phyloP scores from a whole-genome alignment of 2,329 filamentous ascomycete genomes.

The Paracoccidioides lutzii region DNA sequence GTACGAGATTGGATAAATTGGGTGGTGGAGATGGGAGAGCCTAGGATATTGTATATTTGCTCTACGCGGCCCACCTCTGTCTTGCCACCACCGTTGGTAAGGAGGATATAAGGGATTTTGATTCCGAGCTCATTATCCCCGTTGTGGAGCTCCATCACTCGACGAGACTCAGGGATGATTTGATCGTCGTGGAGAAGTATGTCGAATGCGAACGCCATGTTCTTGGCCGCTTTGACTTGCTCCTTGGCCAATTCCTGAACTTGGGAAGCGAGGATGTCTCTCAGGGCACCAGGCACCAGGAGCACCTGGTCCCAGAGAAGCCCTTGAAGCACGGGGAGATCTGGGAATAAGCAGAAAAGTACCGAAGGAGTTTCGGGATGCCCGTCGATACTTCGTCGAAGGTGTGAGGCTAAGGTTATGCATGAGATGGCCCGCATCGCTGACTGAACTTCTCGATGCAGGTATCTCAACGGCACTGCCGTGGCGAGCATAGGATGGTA shows the following conservation, averaged over 20 bases:
- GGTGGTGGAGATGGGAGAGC: constrained; percentile 52
- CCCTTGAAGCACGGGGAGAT: constrained; percentile 54
- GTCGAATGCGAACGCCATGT: constrained; percentile 67
- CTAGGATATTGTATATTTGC: constrained; percentile 54
- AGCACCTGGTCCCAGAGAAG: constrained; percentile 49
- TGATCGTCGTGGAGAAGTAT: constrained; percentile 60
- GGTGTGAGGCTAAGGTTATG: constrained; percentile 57
- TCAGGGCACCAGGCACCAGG: constrained; percentile 47
- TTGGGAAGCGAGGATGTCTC: constrained; percentile 56
- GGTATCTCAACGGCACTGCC: constrained; percentile 54
- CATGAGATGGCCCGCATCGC: constrained; percentile 57
- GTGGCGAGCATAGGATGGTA: constrained; percentile 30
- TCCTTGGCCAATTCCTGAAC: constrained; percentile 54
- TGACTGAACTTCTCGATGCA: constrained; percentile 53
- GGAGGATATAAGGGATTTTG: constrained; percentile 63
- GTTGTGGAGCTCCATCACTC: constrained; percentile 57
- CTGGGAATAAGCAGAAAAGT: constrained; percentile 59
- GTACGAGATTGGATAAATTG: constrained; percentile 70
- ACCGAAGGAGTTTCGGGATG: constrained; percentile 65
- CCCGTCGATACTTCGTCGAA: constrained; percentile 53
- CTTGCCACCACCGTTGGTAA: constrained; percentile 65
- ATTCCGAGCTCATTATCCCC: constrained; percentile 66
- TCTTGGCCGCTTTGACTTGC: constrained; percentile 57
- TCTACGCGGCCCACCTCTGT: constrained; percentile 51
- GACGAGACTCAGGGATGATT: constrained; percentile 54